Base-by-base conservation (phyloP, 176 grass and related monocot species). In the Oropetium thomaeum region DNA sequence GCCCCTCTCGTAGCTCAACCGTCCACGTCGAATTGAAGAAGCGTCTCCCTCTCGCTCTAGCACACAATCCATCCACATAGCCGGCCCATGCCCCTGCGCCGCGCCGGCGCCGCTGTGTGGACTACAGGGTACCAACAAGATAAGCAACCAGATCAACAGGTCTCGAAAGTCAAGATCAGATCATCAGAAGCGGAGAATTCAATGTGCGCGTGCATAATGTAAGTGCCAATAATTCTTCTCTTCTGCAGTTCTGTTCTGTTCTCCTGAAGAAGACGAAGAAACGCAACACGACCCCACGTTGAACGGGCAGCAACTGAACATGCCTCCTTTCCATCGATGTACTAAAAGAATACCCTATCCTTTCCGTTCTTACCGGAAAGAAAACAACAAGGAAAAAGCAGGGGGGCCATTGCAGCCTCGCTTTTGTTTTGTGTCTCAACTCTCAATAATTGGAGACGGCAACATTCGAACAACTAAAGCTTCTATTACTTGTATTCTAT, bases 401-500 rank as follows among this genome's bases (percentile, higher is more conserved):
- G 29, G n/a, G n/a, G n/a, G n/a, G n/a, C 57, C 2, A 11, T 10
- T 4, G 60, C 5, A 0, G 5, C 26, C 40, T 25, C 15, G 38
- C n/a, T 75, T 74, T 63, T 12, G 34, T 81, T 53, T 11, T 20
- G 34, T n/a, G n/a, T n/a, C n/a, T n/a, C n/a, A n/a, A n/a, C n/a
- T n/a, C n/a, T n/a, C 52, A 44, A 69, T 75, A 63, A 86, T 69
- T 69, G 19, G 61, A n/a, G 77, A 44, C 22, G 17, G 63, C 54
- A 75, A 62, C 78, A 81, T 33, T 53, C 16, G 3, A 87, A 70
- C 65, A 5, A 77, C 78, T 81, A 71, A 86, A 70, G 78, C 34
- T 58, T 22, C 34, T n/a, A n/a, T n/a, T n/a, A n/a, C n/a, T n/a
- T n/a, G n/a, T n/a, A n/a, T n/a, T n/a, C n/a, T n/a, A n/a, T n/a